Base-by-base conservation (phyloP, 176 grass and related monocot genomes). In the Avena eriantha region DNA sequence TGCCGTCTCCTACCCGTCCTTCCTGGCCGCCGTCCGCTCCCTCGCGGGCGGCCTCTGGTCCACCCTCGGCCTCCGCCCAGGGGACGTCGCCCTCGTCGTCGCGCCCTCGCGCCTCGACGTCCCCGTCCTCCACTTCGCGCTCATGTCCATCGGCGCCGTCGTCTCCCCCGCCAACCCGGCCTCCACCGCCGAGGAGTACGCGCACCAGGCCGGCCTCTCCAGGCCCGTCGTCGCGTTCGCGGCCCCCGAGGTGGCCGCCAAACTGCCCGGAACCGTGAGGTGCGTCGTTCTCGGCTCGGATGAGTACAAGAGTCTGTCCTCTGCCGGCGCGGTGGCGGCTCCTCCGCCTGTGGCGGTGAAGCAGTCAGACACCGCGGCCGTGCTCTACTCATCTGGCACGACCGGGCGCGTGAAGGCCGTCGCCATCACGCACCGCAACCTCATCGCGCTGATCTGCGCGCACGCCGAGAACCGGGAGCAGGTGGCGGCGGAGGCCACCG, bases 361-460 rank as follows among this genome's bases (percentile, higher is more conserved):
- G 86, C 95, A 98, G 82, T 98, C 95, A 10, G 86, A 98, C 73
- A 85, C 93, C 43, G 91, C 91, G 60, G 89, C 86, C 41, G 92
- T 98, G 51, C 80, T 95, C 1, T 98, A 98, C 91, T 95, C 91
- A 6, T 98, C 95, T 1, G 95, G 95, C 41, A 98, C 95, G 5
- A 98, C 95, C 19, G 95, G 95, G 1, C 86, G 83, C 22, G 88
- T 95, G n/a, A 98, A 98, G 85, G 93, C 89, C 29, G 95, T 89
- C 23, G 86, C 59, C 15, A 10, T 98, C 78, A 84, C 88, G 65
- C 93, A 98, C 90, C 87, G 95, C 16, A 98, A 87, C 84, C 77
- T 98, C 77, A 92, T 98, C 80, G 75, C 91, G 8, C 39, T 86
- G n/a, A 83, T 93, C 69, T 54, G 76, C 14, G 14, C 22, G 48